Evolutionary conservation across 352 stramenopile species (phyloP).

Genomic region (Pythium insidiosum): DNA sequence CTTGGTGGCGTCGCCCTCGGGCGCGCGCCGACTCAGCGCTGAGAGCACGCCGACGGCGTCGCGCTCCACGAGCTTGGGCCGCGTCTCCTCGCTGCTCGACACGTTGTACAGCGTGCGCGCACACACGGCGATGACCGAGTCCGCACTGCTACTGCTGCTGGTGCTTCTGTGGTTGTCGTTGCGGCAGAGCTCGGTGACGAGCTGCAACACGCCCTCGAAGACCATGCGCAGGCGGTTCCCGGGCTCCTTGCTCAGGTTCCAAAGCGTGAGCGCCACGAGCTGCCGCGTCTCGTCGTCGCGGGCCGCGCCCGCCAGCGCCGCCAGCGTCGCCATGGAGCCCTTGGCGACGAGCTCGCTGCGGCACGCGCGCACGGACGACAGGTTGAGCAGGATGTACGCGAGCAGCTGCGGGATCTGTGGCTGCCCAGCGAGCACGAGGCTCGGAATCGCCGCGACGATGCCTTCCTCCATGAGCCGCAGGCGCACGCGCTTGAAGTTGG

Average conservation of each 20-base stretch:
- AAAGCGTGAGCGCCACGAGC: conserved; percentile 48
- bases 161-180: neutral
- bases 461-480: conserved; percentile 86
- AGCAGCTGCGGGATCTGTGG: conserved; percentile 48
- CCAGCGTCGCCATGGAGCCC: conserved; percentile 46
- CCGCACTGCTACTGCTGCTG: conserved; percentile 1
- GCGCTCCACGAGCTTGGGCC: conserved; percentile 58
- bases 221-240: conserved; percentile 65
- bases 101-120: conserved; percentile 63
- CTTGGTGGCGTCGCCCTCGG: conserved; percentile 39
- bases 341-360: conserved; percentile 66
- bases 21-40: conserved; percentile 25
- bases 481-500: conserved; percentile 77
- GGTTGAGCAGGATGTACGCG: conserved; percentile 66
- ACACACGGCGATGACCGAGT: conserved; percentile 33
- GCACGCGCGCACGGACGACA: conserved; percentile 49
- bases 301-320: conserved; percentile 30
- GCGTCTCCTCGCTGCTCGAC: conserved; percentile 56
- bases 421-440: conserved; percentile 41
- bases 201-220: conserved; percentile 51
- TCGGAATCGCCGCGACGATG: conserved; percentile 60
- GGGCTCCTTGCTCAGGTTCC: conserved; percentile 66
- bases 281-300: conserved; percentile 27
- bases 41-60: conserved; percentile 53
- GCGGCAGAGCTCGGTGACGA: conserved; percentile 48